These are phyloP conservation scores for Eremochloa ophiuroides DNA, from an alignment of 176 grass and related monocot genomes.

Conservation along the genomic window DNA sequence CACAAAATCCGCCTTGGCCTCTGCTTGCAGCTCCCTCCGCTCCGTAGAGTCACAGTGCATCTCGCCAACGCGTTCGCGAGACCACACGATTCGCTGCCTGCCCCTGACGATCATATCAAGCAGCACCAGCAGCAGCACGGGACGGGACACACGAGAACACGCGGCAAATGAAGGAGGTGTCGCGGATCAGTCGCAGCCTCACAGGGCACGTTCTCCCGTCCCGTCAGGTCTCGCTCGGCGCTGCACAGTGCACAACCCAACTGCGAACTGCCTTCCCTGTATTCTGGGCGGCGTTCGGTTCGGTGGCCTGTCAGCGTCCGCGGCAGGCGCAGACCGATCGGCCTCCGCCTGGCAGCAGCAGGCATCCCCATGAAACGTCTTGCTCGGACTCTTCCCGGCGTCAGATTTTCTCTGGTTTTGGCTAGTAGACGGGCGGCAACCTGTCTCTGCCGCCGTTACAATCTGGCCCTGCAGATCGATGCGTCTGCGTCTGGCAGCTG, in stretches of 20 bases:
- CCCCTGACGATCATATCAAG: neutral
- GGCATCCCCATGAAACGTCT: neutral
- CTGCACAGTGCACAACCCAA: neutral
- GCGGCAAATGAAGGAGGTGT: neutral
- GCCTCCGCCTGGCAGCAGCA: neutral
- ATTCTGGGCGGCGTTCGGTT: constrained; percentile 12
- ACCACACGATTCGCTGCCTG: neutral
- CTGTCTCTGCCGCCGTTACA: neutral
- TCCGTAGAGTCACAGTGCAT: neutral
- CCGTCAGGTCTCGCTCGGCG: constrained; percentile 9
- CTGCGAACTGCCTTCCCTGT: neutral
- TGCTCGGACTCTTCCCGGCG: neutral
- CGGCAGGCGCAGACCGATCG: neutral
- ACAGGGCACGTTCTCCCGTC: neutral
- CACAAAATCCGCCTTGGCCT: neutral
- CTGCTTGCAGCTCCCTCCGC: neutral
- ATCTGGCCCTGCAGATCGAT: neutral
- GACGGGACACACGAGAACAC: too few relatives aligned
- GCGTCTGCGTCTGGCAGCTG: neutral
- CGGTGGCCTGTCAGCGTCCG: constrained; percentile 29
- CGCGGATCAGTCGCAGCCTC: neutral
- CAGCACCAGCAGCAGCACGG: neutral
- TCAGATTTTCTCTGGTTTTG: constrained; percentile 7
- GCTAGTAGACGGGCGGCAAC: neutral
- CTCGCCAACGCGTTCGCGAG: neutral